phyloP scores from a whole-genome alignment of 352 stramenopile species.

The Phytophthora palmivora region DNA sequence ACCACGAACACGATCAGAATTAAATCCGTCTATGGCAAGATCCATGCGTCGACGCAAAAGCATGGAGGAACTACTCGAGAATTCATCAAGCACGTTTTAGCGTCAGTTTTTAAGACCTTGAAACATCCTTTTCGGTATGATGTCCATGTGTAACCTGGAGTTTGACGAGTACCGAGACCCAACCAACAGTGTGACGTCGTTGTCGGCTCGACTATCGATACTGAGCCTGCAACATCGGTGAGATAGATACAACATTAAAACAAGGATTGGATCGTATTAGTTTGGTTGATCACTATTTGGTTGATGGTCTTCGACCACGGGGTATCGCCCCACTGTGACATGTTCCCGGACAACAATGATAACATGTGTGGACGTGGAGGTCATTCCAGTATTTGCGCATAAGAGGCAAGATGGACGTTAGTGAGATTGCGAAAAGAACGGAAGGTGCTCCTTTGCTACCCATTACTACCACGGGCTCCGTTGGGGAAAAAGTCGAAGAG shows the following conservation, averaged over 20 bases:
- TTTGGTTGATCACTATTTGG: too few relatives aligned
- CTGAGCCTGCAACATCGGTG: neutral
- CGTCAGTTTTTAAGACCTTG: neutral
- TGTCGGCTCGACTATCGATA: conserved; percentile 7
- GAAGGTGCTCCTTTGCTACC: conserved; percentile 22
- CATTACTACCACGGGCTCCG: neutral
- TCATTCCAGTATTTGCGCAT: conserved; percentile 15
- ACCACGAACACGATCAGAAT: conserved; percentile 4
- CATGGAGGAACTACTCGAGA: conserved; percentile 44
- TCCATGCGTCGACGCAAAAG: conserved; percentile 72
- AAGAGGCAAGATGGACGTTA: conserved; percentile 4
- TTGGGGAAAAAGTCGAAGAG: conserved; percentile 5
- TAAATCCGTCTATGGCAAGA: conserved; percentile 10
- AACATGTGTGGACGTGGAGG: too few relatives aligned
- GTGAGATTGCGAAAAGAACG: conserved; percentile 2
- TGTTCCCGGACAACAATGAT: conserved; percentile 3
- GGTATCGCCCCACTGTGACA: conserved; percentile 18
- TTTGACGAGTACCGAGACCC: neutral
- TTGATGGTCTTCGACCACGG: neutral
- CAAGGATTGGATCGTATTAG: too few relatives aligned
- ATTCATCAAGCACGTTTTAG: conserved; percentile 10
- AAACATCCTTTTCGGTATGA: conserved; percentile 3
- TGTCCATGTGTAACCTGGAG: neutral
- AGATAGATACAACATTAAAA: too few relatives aligned
- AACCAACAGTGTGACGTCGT: conserved; percentile 6